Percentiles rank a stretch among this genome's conserved stretches.
Evolutionary conservation across 2,329 filamentous ascomycete genomes (phyloP).

Genomic region (Exophiala alcalophila): DNA sequence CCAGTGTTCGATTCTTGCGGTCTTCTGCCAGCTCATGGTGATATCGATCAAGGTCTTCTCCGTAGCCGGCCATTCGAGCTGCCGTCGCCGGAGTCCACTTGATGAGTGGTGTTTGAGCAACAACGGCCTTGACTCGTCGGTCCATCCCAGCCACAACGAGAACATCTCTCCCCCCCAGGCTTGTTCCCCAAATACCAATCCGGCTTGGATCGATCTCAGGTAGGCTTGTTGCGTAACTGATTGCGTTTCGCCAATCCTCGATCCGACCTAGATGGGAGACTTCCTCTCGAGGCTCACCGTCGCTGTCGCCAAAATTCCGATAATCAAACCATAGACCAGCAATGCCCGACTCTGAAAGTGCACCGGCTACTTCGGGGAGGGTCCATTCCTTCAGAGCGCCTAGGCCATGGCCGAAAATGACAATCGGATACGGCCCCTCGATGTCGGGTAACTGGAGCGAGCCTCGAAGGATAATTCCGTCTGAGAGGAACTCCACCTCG

Average conservation of each 20-base stretch:
- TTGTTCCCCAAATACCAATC: conserved; percentile 41
- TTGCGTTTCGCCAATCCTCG: conserved; percentile 39
- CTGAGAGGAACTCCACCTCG: conserved; percentile 13
- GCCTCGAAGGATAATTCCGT: conserved; percentile 16
- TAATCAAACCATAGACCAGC: conserved; percentile 25
- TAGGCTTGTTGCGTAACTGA: conserved; percentile 38
- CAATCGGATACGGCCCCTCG: conserved; percentile 10
- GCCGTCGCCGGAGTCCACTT: conserved; percentile 12
- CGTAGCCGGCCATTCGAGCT: conserved; percentile 17
- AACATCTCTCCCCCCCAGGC: conserved; percentile 39
- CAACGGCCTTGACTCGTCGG: conserved; percentile 38
- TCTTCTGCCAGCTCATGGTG: conserved; percentile 13
- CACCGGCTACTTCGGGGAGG: conserved; percentile 16
- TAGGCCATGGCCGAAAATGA: conserved; percentile 16
- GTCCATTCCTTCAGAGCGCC: conserved; percentile 20
- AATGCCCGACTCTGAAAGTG: conserved; percentile 14
- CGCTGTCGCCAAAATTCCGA: conserved; percentile 31
- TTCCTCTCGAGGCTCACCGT: conserved; percentile 32
- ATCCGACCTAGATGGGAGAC: conserved; percentile 36
- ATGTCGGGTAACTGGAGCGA: conserved; percentile 9
- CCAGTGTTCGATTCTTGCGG: conserved; percentile 8
- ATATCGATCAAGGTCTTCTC: conserved; percentile 13
- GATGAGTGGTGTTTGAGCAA: conserved; percentile 32
- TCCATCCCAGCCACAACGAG: conserved; percentile 38
- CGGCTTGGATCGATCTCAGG: conserved; percentile 34